These are phyloP conservation scores for Urostyla sp. DNA, from an alignment of 73 alveolate genomes.

Conservation along the genomic window DNA sequence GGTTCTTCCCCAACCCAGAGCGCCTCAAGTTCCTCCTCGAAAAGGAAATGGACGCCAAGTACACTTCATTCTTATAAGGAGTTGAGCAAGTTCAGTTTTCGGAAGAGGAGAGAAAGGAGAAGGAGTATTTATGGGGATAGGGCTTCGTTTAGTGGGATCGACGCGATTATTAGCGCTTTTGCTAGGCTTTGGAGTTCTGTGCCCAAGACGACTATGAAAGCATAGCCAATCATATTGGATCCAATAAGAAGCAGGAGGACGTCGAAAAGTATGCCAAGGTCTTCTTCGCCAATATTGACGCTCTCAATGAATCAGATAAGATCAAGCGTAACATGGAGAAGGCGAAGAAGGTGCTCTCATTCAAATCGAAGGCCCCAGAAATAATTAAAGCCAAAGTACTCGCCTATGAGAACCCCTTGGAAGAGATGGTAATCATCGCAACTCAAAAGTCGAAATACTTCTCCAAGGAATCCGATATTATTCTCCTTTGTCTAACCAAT, in stretches of 20 bases:
- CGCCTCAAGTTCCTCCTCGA: conserved; percentile 75
- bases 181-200: conserved; percentile 79
- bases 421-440: conserved; percentile 77
- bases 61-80: conserved; percentile 55
- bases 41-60: conserved; percentile 74
- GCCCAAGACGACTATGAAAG: conserved; percentile 75
- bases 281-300: conserved; percentile 93
- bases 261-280: conserved; percentile 86
- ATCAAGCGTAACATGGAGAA: conserved; percentile 92
- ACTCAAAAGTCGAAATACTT: conserved; percentile 81
- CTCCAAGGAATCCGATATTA: conserved; percentile 83
- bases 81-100: conserved; percentile 67
- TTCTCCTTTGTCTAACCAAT: conserved; percentile 88
- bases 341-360: conserved; percentile 78
- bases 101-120: conserved; percentile 83
- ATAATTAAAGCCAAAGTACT: conserved; percentile 53
- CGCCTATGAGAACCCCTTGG: conserved; percentile 71
- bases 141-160: conserved; percentile 88
- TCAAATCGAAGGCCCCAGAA: conserved; percentile 68
- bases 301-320: conserved; percentile 91
- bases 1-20: conserved; percentile 78
- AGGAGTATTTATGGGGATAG: conserved; percentile 65
- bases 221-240: conserved; percentile 57
- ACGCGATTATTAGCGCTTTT: conserved; percentile 80
- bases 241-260: conserved; percentile 90